Conservation (phyloP, 176 grass and related monocot genomes). For the Sorghum bicolor region DNA sequence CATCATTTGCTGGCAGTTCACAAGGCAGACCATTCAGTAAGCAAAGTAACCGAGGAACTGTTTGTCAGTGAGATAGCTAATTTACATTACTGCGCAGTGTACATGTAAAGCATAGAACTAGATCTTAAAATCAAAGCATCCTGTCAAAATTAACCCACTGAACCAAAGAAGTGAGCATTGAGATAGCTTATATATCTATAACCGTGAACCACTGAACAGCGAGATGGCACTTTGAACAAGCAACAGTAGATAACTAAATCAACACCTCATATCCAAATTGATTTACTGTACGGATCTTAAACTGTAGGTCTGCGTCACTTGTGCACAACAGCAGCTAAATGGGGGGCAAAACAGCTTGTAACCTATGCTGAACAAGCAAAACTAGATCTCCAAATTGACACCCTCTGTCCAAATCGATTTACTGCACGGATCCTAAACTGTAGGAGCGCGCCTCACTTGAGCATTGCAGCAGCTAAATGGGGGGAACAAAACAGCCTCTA, state of each 20-base stretch:
- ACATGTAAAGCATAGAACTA: background rate
- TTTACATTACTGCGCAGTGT: background rate
- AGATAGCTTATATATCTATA: background rate
- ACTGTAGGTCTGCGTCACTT: background rate
- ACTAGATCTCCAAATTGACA: background rate
- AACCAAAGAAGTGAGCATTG: background rate
- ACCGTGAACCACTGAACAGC: background rate
- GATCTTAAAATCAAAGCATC: background rate
- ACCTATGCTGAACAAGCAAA: background rate
- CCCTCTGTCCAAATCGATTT: background rate
- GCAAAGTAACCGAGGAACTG: background rate
- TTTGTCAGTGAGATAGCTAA: background rate
- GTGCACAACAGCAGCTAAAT: background rate
- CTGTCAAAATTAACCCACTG: background rate
- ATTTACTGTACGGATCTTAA: background rate
- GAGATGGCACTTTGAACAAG: background rate
- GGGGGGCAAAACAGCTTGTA: background rate
- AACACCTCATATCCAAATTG: background rate
- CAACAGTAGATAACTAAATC: background rate
- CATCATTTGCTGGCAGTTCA: conserved; percentile 67
- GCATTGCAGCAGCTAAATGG: background rate
- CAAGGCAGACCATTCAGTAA: conserved; percentile 12
- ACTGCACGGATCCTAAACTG: background rate
- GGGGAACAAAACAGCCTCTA: background rate
- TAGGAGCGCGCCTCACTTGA: background rate